A percentile compares a stretch with the other conserved stretches of the same genome.
These are phyloP conservation scores for Macrolepiota dolichaula DNA, from an alignment of 768 basidiomycete genomes.

Conservation along the genomic window DNA sequence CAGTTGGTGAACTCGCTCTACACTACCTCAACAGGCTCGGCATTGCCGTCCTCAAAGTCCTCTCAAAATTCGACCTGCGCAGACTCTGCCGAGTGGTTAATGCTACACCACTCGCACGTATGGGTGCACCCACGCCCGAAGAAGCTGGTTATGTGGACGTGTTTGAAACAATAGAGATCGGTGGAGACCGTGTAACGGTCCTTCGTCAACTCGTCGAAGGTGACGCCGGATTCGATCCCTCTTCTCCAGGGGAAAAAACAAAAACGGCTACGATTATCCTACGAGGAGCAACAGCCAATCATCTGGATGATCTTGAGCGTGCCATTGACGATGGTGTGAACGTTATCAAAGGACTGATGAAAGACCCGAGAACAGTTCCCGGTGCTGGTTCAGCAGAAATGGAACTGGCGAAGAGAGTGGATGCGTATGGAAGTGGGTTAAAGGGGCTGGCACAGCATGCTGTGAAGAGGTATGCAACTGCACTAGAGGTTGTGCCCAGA, in stretches of 20 bases:
- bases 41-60: slow-evolving; percentile 94
- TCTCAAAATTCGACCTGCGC: slow-evolving; percentile 97
- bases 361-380: slow-evolving; percentile 86
- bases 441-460: slow-evolving; percentile 93
- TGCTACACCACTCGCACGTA: slow-evolving; percentile 92
- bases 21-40: slow-evolving; percentile 94
- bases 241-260: slow-evolving; percentile 61
- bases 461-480: slow-evolving; percentile 84
- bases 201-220: slow-evolving; percentile 76
- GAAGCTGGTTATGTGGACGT: slow-evolving; percentile 94
- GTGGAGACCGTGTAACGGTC: slow-evolving; percentile 97
- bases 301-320: slow-evolving; percentile 92
- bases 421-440: slow-evolving; percentile 81
- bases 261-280: slow-evolving; percentile 92
- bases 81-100: slow-evolving; percentile 92
- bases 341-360: slow-evolving; percentile 89
- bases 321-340: slow-evolving; percentile 97
- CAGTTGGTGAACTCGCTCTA: slow-evolving; percentile 91
- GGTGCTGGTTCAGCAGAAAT: slow-evolving; percentile 95
- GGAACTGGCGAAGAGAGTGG: slow-evolving; percentile 83
- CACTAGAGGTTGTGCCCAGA: slow-evolving; percentile 89
- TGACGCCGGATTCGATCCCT: slow-evolving; percentile 59
- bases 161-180: slow-evolving; percentile 94
- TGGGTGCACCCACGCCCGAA: slow-evolving; percentile 94
- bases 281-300: slow-evolving; percentile 92